Base-by-base conservation (phyloP, 2,329 filamentous ascomycete species). In the Aotearoamyces nothofagi region DNA sequence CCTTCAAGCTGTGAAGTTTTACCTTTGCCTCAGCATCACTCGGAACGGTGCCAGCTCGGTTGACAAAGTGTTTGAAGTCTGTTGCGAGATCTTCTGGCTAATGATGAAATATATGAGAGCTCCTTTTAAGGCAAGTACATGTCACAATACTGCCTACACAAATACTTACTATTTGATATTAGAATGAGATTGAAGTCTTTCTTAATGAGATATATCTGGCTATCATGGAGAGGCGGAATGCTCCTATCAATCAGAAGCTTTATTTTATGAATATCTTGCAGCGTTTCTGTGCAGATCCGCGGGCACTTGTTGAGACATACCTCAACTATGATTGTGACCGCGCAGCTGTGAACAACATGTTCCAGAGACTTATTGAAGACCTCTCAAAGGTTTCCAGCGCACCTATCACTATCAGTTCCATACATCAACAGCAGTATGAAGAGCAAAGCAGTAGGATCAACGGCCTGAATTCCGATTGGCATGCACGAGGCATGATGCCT, bases 301-400 rank as follows among this genome's bases (percentile, higher is more conserved):
- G 82, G 39, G 86, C 83, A 0, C 53, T 98, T 27, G 90, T 98
- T 10, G 90, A 98, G 53, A 78, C 86, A 9, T 98, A 98, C 53
- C 68, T 98, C 37, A 98, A 98, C 53, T 98, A 98, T 48, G 90
- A 98, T 51, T 98, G 90, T 55, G 92, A 96, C 46, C 69, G 87
- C 35, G 84, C 83, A 22, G 73, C 74, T 7, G 70, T 96, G 34
- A 87, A 96, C 55, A 98, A 98, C 53, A 90, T 96, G 53, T 98
- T 92, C 51, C 90, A 98, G 54, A 78, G 69, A 12, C 76, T 96
- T 30, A 86, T 98, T 27, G 92, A 98, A 51, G 84, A 96, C 52
- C 60, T 98, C 11, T 90, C 87, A 17, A 78, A 78, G 42, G 79
- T 93, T 42, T 81, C 84, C 2, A 90, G 79, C 30, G 66, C 75